Evolutionary conservation across 257 asterid genomes (phyloP), one percentile per base, ranked within the genome.

Genomic region (Avicennia marina): DNA sequence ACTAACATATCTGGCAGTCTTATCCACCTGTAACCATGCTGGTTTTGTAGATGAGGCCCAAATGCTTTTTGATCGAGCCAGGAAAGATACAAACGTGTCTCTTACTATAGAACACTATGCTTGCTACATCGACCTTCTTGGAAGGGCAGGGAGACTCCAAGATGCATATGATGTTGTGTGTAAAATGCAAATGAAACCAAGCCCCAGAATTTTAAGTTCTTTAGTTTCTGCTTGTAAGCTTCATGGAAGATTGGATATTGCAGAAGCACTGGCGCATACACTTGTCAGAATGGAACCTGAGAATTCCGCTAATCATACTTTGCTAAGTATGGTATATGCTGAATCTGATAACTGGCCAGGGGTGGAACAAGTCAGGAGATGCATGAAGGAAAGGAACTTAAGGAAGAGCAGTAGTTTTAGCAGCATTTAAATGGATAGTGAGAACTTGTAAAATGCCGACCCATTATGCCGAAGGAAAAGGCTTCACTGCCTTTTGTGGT

Each of bases 121-220:
- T 36, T 85, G 94, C 69, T 78, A 64, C 47, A 31, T 85, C 22
- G 94, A 80, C 57, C 85, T 88, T 48, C 93, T 85, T 27, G 88
- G 90, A 8, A 78, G 91, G 63, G 94, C 86, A 6, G 96, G 95
- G 61, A 65, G 66, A 74, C 43, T 85, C 2, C 70, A 80, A 57
- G 83, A 64, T 29, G 96, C 93, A 2, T 71, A 69, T 39, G 78
- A 76, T 40, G 65, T 76, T 21, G 51, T 82, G 51, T 9, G 67
- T 31, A 44, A 51, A 62, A 81, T 84, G 94, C 75, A 69, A 8
- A 40, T 58, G 63, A 48, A 52, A 58, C 75, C 76, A 7, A 68
- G 66, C 43, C 44, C 78, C 1, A 65, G 68, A 51, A 70, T 82
- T 2, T 82, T 78, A 85, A 82, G 71, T 60, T 82, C 68, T 32